Conservation (phyloP, 75 land plant genomes). For the Selaginella moellendorffii region DNA sequence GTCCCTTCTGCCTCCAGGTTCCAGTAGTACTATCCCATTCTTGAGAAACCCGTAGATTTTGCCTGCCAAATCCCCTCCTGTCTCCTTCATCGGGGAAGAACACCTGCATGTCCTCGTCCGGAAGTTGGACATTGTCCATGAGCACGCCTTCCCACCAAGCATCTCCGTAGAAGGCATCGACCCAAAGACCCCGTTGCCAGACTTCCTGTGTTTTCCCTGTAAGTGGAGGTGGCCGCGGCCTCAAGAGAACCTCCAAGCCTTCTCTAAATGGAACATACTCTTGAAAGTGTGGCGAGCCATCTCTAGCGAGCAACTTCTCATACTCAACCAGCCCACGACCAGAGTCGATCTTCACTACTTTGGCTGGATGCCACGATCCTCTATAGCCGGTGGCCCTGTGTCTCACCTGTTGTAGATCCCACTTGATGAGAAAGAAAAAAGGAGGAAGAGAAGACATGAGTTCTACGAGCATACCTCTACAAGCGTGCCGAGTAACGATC, state of each 20-base stretch:
- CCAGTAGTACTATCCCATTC: slow-evolving; percentile 15
- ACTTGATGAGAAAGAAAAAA: too few relatives aligned
- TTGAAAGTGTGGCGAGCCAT: neutral
- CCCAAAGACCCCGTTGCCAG: slow-evolving; percentile 10
- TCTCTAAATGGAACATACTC: slow-evolving; percentile 7
- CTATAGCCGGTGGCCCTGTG: slow-evolving; percentile 10
- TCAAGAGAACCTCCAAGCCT: neutral
- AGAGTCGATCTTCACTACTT: neutral
- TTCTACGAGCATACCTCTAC: too few relatives aligned
- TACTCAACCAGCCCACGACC: slow-evolving; percentile 11
- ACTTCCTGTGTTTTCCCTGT: neutral
- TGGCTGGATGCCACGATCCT: slow-evolving; percentile 13
- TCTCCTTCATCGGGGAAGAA: slow-evolving; percentile 15
- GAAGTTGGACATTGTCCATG: slow-evolving; percentile 2
- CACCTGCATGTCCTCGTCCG: neutral
- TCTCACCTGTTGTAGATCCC: too few relatives aligned
- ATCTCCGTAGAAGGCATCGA: slow-evolving; percentile 16
- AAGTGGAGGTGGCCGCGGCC: slow-evolving; percentile 7
- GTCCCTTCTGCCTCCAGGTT: slow-evolving; percentile 10
- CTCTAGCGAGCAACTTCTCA: slow-evolving; percentile 5
- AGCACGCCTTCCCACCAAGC: slow-evolving; percentile 21
- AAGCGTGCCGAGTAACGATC: too few relatives aligned
- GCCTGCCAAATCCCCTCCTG: neutral
- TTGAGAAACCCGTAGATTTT: slow-evolving; percentile 10
- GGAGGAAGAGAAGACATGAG: too few relatives aligned